Evolutionary conservation across 2,329 filamentous ascomycete genomes (phyloP).

Genomic region (Gaeumannomyces tritici): DNA sequence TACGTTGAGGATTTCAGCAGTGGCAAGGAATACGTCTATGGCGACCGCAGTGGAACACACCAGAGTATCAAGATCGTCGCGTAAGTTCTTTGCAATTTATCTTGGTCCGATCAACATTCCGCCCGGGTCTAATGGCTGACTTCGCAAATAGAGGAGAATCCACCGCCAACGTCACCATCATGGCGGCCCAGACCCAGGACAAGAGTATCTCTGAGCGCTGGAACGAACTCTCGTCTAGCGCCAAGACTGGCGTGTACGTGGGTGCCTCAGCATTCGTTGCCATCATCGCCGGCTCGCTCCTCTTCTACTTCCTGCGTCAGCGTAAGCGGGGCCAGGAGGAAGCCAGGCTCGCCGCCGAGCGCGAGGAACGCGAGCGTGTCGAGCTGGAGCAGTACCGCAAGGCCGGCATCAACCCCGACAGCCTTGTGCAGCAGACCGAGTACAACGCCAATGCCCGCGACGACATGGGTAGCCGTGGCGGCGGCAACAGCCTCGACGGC

Average conservation of each 20-base stretch:
- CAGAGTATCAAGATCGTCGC: constrained; percentile 9
- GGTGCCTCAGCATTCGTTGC: constrained; percentile 33
- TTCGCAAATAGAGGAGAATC: constrained; percentile 41
- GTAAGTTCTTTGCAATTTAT: not conserved
- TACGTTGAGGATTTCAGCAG: constrained; percentile 26
- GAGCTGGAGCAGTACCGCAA: constrained; percentile 41
- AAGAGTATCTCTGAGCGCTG: constrained; percentile 42
- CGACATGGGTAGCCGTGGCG: constrained; percentile 10
- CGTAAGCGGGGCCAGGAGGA: constrained; percentile 41
- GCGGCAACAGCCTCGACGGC: constrained; percentile 12
- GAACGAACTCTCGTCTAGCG: constrained; percentile 34
- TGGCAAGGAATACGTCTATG: constrained; percentile 14
- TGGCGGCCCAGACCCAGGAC: constrained; percentile 22
- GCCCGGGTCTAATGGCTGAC: not conserved
- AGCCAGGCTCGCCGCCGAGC: constrained; percentile 33
- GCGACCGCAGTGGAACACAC: constrained; percentile 7
- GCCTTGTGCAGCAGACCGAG: constrained; percentile 26
- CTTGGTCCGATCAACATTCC: not conserved
- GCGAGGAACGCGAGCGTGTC: constrained; percentile 34
- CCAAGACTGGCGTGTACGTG: constrained; percentile 45
- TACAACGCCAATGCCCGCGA: constrained; percentile 25
- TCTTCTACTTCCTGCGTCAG: constrained; percentile 47
- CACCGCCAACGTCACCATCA: constrained; percentile 36
- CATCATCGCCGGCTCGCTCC: constrained; percentile 31
- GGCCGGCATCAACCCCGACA: constrained; percentile 37